These are phyloP conservation scores for Aspergillus sp. DNA, from an alignment of 2,329 filamentous ascomycete species.

Conservation along the genomic window DNA sequence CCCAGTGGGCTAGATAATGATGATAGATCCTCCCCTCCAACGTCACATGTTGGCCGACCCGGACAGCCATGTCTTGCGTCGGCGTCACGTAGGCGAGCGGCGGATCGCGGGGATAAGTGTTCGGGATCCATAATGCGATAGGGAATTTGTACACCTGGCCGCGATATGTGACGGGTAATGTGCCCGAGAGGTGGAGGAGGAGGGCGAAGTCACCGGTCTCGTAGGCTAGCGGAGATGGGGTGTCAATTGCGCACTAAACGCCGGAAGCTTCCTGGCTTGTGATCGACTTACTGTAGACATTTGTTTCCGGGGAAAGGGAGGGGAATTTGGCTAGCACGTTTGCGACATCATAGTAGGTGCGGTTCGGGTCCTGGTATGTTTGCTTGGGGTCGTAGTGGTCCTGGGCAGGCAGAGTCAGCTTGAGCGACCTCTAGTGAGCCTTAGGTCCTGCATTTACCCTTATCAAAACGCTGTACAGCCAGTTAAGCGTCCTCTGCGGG, in stretches of 20 bases:
- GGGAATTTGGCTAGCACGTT: conserved; percentile 79
- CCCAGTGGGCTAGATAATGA: conserved; percentile 90
- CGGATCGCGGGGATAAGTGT: conserved; percentile 82
- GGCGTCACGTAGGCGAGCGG: conserved; percentile 90
- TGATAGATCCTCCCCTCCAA: conserved; percentile 93
- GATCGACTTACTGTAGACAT: conserved; percentile 80
- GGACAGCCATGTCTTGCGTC: conserved; percentile 83
- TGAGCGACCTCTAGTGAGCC: conserved; percentile 2
- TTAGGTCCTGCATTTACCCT: conserved; percentile 55
- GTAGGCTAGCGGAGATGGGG: conserved; percentile 64
- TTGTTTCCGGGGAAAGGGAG: conserved; percentile 81
- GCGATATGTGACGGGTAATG: conserved; percentile 87
- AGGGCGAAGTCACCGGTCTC: conserved; percentile 86
- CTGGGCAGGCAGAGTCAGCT: conserved; percentile 26
- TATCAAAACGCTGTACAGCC: conserved; percentile 89
- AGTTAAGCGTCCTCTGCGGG: conserved; percentile 87
- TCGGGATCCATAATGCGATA: conserved; percentile 89
- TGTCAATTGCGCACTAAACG: background rate
- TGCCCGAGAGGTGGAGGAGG: conserved; percentile 83
- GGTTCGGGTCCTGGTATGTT: conserved; percentile 93
- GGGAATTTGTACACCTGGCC: conserved; percentile 90
- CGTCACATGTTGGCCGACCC: conserved; percentile 93
- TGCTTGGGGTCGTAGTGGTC: conserved; percentile 53
- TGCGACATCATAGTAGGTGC: conserved; percentile 89
- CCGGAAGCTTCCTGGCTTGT: background rate